These are phyloP conservation scores for Mycena capillaripes DNA, from an alignment of 768 basidiomycete species.

Conservation along the genomic window DNA sequence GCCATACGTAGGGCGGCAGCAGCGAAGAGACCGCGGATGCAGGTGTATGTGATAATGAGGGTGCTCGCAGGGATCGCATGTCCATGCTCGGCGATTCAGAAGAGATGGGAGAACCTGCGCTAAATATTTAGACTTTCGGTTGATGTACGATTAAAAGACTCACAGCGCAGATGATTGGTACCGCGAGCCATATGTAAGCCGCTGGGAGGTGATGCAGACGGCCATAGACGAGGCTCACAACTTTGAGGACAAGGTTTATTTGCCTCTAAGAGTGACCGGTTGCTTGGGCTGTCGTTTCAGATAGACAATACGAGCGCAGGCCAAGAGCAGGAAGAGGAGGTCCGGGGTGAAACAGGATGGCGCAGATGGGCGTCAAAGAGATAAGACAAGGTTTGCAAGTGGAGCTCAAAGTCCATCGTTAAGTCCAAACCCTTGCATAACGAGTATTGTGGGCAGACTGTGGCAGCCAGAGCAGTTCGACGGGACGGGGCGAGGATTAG, in stretches of 20 bases:
- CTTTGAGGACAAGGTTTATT: not conserved
- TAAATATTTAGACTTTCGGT: not conserved
- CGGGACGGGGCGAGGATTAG: too few relatives aligned
- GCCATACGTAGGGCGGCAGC: not conserved
- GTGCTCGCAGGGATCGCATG: not conserved
- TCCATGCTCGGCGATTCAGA: not conserved
- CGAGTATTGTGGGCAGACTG: slow-evolving; percentile 15
- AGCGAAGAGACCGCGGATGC: not conserved
- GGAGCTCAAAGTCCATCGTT: slow-evolving; percentile 28
- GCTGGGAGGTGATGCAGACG: not conserved
- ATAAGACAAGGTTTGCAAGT: slow-evolving; percentile 6
- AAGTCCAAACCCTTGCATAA: slow-evolving; percentile 32
- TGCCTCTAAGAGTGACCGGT: too few relatives aligned
- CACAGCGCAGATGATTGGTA: slow-evolving; percentile 5
- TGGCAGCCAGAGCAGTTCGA: too few relatives aligned
- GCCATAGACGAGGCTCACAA: not conserved
- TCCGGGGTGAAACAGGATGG: not conserved
- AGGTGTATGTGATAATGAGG: slow-evolving; percentile 2
- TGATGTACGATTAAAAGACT: not conserved
- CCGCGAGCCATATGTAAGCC: not conserved
- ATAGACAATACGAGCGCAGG: not conserved
- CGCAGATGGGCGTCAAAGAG: not conserved
- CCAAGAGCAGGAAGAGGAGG: not conserved
- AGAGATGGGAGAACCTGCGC: not conserved
- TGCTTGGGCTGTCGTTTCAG: not conserved